Conservation (phyloP, 768 basidiomycete genomes). For the Tricholoma furcatifolium region DNA sequence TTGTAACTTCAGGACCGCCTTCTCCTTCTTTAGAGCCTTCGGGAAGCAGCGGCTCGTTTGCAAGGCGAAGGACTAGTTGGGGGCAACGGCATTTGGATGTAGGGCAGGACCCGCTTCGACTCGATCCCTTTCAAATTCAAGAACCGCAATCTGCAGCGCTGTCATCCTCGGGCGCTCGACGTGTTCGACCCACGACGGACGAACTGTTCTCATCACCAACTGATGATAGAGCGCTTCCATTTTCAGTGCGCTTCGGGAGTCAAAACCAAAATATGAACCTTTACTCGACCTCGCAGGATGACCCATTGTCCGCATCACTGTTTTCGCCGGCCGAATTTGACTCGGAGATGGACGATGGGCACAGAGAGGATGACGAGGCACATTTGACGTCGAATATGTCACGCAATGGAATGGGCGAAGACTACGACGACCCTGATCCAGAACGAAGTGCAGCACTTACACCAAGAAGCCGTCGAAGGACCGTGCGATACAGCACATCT, state of each 20-base stretch:
- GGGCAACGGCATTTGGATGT: slow-evolving; percentile 40
- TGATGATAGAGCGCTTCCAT: slow-evolving; percentile 34
- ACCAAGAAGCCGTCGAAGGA: slow-evolving; percentile 38
- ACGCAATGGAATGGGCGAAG: slow-evolving; percentile 27
- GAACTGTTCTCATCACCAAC: slow-evolving; percentile 50
- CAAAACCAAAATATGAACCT: slow-evolving; percentile 29
- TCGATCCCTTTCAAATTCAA: slow-evolving; percentile 27
- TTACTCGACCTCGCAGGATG: slow-evolving; percentile 43
- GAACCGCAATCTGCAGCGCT: slow-evolving; percentile 22
- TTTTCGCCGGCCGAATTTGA: slow-evolving; percentile 34
- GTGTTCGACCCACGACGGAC: slow-evolving; percentile 27
- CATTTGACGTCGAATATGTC: slow-evolving; percentile 57
- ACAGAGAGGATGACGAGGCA: slow-evolving; percentile 57
- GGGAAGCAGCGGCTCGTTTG: slow-evolving; percentile 35
- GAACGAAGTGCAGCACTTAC: slow-evolving; percentile 45
- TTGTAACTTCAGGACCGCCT: slow-evolving; percentile 42
- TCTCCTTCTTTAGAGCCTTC: slow-evolving; percentile 60
- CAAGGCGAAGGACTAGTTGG: slow-evolving; percentile 63
- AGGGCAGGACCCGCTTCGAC: slow-evolving; percentile 47
- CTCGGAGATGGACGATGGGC: slow-evolving; percentile 33
- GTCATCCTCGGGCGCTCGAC: slow-evolving; percentile 17
- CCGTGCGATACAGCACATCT: slow-evolving; percentile 49
- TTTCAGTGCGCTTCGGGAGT: slow-evolving; percentile 33
- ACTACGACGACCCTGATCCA: slow-evolving; percentile 40
- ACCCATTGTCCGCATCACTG: slow-evolving; percentile 53